A percentile compares a stretch with the other conserved stretches of the same genome.
phyloP scores from a whole-genome alignment of 768 basidiomycete species.

The Naematelia encephala region DNA sequence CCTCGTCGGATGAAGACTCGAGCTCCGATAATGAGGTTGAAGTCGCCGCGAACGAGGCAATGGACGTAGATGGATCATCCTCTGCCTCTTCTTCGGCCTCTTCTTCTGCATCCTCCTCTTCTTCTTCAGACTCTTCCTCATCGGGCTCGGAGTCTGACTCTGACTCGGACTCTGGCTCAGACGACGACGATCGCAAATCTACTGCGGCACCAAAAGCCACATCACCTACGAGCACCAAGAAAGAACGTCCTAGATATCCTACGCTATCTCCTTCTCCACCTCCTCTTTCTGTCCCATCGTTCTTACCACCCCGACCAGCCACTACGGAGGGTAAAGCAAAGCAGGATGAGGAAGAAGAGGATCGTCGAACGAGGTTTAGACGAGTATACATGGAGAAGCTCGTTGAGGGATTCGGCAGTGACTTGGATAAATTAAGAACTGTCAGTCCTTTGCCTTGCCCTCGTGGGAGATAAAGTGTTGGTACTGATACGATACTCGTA shows the following conservation, averaged over 20 bases:
- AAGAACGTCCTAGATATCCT: constrained; percentile 17
- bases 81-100: constrained; percentile 23
- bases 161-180: constrained; percentile 36
- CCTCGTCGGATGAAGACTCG: constrained; percentile 5
- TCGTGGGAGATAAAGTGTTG: neutral
- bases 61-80: constrained; percentile 11
- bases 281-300: constrained; percentile 30
- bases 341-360: constrained; percentile 21
- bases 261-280: constrained; percentile 37
- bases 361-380: constrained; percentile 33
- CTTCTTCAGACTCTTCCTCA: constrained; percentile 15
- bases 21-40: constrained; percentile 4
- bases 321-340: constrained; percentile 11
- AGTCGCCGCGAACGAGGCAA: neutral
- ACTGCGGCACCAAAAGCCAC: constrained; percentile 9
- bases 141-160: constrained; percentile 29
- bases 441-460: constrained; percentile 16
- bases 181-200: constrained; percentile 14
- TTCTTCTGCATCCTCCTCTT: constrained; percentile 11
- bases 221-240: constrained; percentile 10
- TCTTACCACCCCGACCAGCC: constrained; percentile 16
- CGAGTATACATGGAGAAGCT: constrained; percentile 45
- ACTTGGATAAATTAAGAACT: constrained; percentile 41
- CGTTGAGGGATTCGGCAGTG: constrained; percentile 40
- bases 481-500: constrained; percentile 18